These are phyloP conservation scores for Mycena alexandri DNA, from an alignment of 768 basidiomycete species.

Conservation along the genomic window DNA sequence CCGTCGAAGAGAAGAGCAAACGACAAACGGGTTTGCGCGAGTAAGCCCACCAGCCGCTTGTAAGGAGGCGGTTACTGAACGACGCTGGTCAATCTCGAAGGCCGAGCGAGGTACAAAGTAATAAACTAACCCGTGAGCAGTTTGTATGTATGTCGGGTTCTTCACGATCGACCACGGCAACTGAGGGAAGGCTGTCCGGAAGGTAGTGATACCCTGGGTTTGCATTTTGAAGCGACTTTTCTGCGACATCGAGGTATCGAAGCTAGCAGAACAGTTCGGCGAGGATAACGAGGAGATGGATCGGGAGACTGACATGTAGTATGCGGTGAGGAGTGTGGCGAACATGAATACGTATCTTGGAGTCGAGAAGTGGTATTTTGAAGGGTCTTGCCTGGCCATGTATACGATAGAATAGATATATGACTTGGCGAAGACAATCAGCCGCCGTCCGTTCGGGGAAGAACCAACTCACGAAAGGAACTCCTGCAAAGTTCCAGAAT, in stretches of 20 bases:
- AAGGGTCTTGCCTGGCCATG: slow-evolving; percentile 95
- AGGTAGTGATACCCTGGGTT: slow-evolving; percentile 86
- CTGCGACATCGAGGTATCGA: slow-evolving; percentile 95
- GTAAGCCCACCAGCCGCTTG: slow-evolving; percentile 94
- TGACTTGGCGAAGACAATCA: slow-evolving; percentile 61
- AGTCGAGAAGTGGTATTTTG: slow-evolving; percentile 88
- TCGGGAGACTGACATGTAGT: slow-evolving; percentile 78
- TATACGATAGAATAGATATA: slow-evolving; percentile 98
- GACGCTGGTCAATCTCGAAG: slow-evolving; percentile 5
- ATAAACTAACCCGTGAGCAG: slow-evolving; percentile 82
- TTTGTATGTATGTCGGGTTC: slow-evolving; percentile 93
- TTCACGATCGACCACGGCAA: slow-evolving; percentile 84
- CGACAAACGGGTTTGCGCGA: slow-evolving; percentile 90
- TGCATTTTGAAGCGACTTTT: slow-evolving; percentile 99
- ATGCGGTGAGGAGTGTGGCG: slow-evolving; percentile 81
- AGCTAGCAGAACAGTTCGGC: slow-evolving; percentile 59
- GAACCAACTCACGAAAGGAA: slow-evolving; percentile 78
- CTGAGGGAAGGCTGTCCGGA: slow-evolving; percentile 95
- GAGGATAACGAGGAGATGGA: neutral
- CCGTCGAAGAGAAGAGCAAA: neutral
- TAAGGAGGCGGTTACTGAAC: slow-evolving; percentile 88
- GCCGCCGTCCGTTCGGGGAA: neutral
- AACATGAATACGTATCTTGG: slow-evolving; percentile 80
- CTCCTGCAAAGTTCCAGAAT: slow-evolving; percentile 97
- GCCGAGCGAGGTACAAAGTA: neutral